phyloP scores from a whole-genome alignment of 2,329 filamentous ascomycete genomes.

The Keithomyces neogunnii region DNA sequence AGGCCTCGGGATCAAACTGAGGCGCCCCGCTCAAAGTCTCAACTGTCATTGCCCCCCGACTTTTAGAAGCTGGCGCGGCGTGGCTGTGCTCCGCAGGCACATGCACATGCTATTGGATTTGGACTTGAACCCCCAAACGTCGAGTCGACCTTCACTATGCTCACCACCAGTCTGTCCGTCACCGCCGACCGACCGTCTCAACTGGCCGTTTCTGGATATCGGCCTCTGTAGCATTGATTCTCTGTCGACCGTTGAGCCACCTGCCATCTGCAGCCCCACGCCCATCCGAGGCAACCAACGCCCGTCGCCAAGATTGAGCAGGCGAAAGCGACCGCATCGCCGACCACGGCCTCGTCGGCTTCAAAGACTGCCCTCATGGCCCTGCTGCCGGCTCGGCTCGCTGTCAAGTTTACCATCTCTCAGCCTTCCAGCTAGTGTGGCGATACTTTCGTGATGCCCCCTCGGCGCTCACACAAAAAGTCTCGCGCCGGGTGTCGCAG shows the following conservation, averaged over 20 bases:
- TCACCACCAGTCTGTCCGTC: too few relatives aligned
- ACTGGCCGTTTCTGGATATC: neutral
- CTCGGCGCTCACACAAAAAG: conserved; percentile 61
- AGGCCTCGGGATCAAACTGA: too few relatives aligned
- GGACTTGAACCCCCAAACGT: too few relatives aligned
- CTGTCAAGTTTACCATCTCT: conserved; percentile 16
- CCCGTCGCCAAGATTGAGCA: too few relatives aligned
- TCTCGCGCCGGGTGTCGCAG: conserved; percentile 57
- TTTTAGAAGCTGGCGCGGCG: neutral
- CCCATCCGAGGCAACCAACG: too few relatives aligned
- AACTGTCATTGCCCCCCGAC: too few relatives aligned
- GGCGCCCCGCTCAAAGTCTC: too few relatives aligned
- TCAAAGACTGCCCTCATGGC: conserved; percentile 16
- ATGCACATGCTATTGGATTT: neutral
- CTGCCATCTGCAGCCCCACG: neutral
- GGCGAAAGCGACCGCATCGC: too few relatives aligned
- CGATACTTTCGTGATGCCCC: conserved; percentile 41
- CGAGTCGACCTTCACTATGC: too few relatives aligned
- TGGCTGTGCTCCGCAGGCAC: neutral
- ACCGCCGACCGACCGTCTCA: too few relatives aligned
- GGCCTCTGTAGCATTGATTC: neutral
- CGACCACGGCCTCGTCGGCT: neutral
- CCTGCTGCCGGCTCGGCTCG: conserved; percentile 17
- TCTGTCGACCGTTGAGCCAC: neutral
- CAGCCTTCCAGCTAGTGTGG: conserved; percentile 14